These are phyloP conservation scores for Trichosporon coremiiforme DNA, from an alignment of 1,284 basidiomycete genomes.

Conservation along the genomic window DNA sequence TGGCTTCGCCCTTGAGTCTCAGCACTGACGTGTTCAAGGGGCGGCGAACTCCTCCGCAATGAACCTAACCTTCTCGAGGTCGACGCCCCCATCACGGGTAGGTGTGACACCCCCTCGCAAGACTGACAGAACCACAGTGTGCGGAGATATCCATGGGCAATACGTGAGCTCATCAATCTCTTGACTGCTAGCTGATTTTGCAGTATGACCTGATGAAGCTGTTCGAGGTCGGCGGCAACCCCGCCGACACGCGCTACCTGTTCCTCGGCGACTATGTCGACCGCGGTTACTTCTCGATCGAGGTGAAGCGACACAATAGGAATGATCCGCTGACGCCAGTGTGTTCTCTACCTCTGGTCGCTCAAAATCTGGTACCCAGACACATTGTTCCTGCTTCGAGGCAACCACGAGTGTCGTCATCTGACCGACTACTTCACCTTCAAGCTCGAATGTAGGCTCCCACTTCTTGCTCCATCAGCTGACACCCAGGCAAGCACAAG, in stretches of 20 bases:
- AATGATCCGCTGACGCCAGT: conserved; percentile 59
- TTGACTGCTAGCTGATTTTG: conserved; percentile 16
- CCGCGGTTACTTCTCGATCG: conserved; percentile 92
- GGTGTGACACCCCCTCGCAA: conserved; percentile 49
- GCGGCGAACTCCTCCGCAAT: conserved; percentile 71
- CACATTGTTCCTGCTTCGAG: conserved; percentile 84
- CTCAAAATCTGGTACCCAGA: conserved; percentile 96
- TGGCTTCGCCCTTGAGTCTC: background rate
- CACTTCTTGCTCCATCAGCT: conserved; percentile 12
- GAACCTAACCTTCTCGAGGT: conserved; percentile 91
- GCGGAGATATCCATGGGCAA: conserved; percentile 96
- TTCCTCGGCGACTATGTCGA: conserved; percentile 99
- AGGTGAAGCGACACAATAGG: conserved; percentile 60
- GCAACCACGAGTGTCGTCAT: conserved; percentile 97
- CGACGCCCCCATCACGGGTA: conserved; percentile 91
- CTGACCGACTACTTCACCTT: conserved; percentile 97
- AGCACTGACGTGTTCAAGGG: conserved; percentile 49
- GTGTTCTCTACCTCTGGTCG: conserved; percentile 85
- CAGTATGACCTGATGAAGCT: conserved; percentile 98
- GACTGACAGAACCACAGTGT: conserved; percentile 62
- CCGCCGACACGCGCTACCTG: conserved; percentile 88
- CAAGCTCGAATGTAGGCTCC: conserved; percentile 80
- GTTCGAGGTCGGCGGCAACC: conserved; percentile 91
- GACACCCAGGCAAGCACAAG: conserved; percentile 79
- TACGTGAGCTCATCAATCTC: conserved; percentile 66